phyloP scores from a whole-genome alignment of 495 filamentous ascomycete species.

The Penicillium chermesinum region DNA sequence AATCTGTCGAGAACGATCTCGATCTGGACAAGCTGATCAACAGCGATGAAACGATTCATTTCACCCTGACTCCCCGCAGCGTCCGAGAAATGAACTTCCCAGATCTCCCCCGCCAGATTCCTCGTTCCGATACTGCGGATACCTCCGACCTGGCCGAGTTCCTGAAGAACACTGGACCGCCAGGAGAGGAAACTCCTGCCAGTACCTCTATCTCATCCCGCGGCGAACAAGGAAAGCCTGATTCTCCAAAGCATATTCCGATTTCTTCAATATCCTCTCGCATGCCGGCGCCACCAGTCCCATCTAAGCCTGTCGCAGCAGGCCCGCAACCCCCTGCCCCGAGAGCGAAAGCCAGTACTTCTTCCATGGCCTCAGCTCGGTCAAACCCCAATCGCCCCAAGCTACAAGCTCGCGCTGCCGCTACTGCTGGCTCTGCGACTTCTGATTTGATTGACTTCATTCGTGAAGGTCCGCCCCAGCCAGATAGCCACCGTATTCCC shows the following conservation, averaged over 20 bases:
- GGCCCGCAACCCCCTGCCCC: background rate
- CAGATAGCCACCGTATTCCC: conserved; percentile 61
- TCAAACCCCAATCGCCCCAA: conserved; percentile 31
- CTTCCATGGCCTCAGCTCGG: conserved; percentile 2
- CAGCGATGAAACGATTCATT: conserved; percentile 87
- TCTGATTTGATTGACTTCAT: conserved; percentile 94
- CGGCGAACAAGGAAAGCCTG: conserved; percentile 16
- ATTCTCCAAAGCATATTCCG: conserved; percentile 27
- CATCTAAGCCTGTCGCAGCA: conserved; percentile 9
- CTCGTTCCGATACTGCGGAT: conserved; percentile 30
- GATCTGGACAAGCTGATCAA: conserved; percentile 84
- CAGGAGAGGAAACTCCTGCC: conserved; percentile 21
- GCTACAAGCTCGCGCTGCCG: conserved; percentile 69
- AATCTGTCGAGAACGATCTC: conserved; percentile 44
- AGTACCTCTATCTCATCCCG: conserved; percentile 24
- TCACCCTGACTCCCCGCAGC: conserved; percentile 82
- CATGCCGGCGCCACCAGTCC: background rate
- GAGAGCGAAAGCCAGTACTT: conserved; percentile 1
- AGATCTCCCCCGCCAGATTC: conserved; percentile 33
- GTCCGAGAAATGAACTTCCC: conserved; percentile 76
- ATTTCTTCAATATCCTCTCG: conserved; percentile 13
- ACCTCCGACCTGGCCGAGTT: conserved; percentile 38
- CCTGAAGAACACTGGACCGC: conserved; percentile 32
- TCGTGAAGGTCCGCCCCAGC: conserved; percentile 65
- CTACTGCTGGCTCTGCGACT: conserved; percentile 57